Evolutionary conservation across 2,329 filamentous ascomycete genomes (phyloP).

Genomic region (Myotisia sp.): DNA sequence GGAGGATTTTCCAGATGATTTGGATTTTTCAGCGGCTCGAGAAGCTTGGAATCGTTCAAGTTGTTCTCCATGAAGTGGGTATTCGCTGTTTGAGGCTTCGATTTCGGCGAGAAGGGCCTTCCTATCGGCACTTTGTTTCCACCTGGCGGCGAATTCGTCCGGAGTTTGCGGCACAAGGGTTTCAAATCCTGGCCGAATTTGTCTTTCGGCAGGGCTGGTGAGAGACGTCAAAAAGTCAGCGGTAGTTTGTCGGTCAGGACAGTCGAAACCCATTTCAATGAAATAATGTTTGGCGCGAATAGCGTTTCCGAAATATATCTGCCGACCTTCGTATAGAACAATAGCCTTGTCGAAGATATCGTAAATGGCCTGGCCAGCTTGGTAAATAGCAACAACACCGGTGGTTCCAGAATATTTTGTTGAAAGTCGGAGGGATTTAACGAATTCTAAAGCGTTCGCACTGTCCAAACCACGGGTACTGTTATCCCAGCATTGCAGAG

Average conservation of each 20-base stretch:
- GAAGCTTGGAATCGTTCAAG: constrained; percentile 16
- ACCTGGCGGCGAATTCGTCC: constrained; percentile 50
- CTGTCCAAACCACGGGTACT: constrained; percentile 55
- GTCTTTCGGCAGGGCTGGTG: constrained; percentile 67
- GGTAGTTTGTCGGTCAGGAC: constrained; percentile 62
- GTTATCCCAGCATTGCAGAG: constrained; percentile 64
- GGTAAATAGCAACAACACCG: constrained; percentile 75
- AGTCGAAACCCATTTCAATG: constrained; percentile 58
- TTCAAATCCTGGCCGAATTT: constrained; percentile 48
- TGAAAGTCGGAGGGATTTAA: constrained; percentile 58
- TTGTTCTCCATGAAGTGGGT: constrained; percentile 22
- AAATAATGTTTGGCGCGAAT: constrained; percentile 59
- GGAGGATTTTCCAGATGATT: constrained; percentile 47
- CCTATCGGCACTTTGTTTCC: constrained; percentile 42
- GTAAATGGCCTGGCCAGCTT: constrained; percentile 72
- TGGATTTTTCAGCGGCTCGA: constrained; percentile 31
- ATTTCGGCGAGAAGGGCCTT: constrained; percentile 29
- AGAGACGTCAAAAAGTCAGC: constrained; percentile 72
- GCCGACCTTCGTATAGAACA: constrained; percentile 60
- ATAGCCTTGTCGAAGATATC: constrained; percentile 69
- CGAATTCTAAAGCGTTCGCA: constrained; percentile 52
- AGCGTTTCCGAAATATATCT: constrained; percentile 61
- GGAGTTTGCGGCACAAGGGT: constrained; percentile 49
- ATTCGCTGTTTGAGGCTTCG: constrained; percentile 29
- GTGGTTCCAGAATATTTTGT: constrained; percentile 73